These are phyloP conservation scores for Chrysophaeum taylorii DNA, from an alignment of 352 stramenopile species.

Conservation along the genomic window DNA sequence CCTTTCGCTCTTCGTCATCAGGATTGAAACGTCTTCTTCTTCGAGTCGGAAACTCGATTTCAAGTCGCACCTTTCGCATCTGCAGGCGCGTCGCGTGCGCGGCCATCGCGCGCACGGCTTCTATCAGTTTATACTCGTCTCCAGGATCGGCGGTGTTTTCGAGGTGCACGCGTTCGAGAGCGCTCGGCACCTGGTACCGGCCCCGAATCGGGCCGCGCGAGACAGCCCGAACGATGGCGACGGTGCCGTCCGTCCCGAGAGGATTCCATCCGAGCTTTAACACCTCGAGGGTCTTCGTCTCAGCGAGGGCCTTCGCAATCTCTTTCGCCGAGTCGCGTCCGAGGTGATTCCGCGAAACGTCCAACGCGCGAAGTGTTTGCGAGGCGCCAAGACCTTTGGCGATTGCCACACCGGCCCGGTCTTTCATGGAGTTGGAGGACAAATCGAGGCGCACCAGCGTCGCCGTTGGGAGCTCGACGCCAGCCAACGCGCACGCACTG, in stretches of 20 bases:
- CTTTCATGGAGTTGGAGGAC: too few species aligned
- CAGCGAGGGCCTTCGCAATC: constrained; percentile 3
- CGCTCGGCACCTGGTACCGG: not conserved
- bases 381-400: not conserved
- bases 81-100: not conserved
- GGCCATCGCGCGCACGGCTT: not conserved
- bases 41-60: constrained; percentile 2
- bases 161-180: constrained; percentile 8
- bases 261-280: constrained; percentile 19
- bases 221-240: not conserved
- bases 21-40: too few species aligned
- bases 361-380: not conserved
- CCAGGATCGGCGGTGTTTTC: constrained; percentile 17
- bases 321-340: not conserved
- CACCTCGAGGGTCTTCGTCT: not conserved
- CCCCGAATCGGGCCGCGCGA: not conserved
- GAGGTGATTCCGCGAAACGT: constrained; percentile 15
- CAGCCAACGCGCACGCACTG: too few species aligned
- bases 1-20: too few species aligned
- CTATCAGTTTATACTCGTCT: constrained; percentile 2
- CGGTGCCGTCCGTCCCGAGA: constrained; percentile 4
- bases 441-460: too few species aligned
- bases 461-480: too few species aligned
- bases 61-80: not conserved
- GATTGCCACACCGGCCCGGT: too few species aligned